Base-by-base conservation (phyloP, 768 basidiomycete genomes). In the Zangia roseola region DNA sequence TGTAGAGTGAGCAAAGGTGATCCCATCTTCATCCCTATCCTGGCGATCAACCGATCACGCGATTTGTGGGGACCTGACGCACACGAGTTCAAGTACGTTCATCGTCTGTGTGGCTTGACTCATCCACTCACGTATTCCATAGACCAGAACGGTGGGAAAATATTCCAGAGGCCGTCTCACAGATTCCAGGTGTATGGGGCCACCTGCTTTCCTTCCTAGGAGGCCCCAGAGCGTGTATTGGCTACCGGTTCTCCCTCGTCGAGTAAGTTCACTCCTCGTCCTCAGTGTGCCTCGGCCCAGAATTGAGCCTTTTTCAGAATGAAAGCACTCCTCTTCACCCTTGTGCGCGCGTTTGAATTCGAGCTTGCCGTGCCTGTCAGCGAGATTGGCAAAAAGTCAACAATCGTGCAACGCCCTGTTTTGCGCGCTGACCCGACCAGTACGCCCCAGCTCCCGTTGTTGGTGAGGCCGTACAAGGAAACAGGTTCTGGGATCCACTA, bases 141-240 rank as follows among this genome's bases (percentile, higher is more conserved):
- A 86, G 82, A 55, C 86, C 86, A 2, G 85, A 86, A 54, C 72
- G 86, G 4, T 88, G 85, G 86, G 59, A 72, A 33, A 60, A 69
- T 5, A 41, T 72, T 13, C 82, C 83, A 0, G 73, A 76, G 10
- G 70, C 68, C 0, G 74, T 70, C 2, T 58, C 60, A 1, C 47
- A 61, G 0, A 69, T 86, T 24, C 86, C 85, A 13, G 81, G 84
- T 2, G 74, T 86, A 0, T 85, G 78, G 77, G 73, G 78, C 5
- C 75, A 83, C 56, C 61, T 80, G 43, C 59, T 86, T 30, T 74
- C 79, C 0, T 88, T 88, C 73, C 59, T 84, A 3, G 82, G 81
- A 21, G 86, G 86, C 2, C 79, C 81, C 16, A 73, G 76, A 25
- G 75, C 83, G 7, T 88, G 85, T 55, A 86, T 87, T 33, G 84